Evolutionary conservation across 148 eudicot genomes (phyloP), one percentile per base, ranked within the genome.

Genomic region (Chenopodium formosanum): DNA sequence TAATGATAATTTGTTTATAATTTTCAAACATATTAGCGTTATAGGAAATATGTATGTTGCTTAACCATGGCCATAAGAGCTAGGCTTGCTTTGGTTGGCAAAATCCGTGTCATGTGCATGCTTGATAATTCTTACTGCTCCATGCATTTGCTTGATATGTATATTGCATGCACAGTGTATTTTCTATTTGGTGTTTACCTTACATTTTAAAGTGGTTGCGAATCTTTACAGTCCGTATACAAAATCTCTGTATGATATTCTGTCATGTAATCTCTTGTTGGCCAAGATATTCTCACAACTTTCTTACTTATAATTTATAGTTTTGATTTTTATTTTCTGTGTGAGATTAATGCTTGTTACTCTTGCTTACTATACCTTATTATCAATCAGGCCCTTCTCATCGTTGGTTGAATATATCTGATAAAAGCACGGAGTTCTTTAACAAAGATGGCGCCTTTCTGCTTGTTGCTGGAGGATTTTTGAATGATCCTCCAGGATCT

Each of bases 351-450:
- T 46, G 32, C 69, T 52, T 72, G 14, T 69, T 68, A 63, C 4
- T 19, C 53, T 48, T 16, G 74, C 70, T 44, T 47, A 77, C 63
- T 65, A 25, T n/a, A 31, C 4, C 71, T 64, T 74, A 77, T 80
- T 76, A 37, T 81, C 68, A 27, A 79, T 47, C 92, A 95, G 99
- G 99, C 63, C 91, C 94, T 80, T 78, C 72, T 73, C 94, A 92
- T 83, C 83, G 85, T 47, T 95, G 99, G 97, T 78, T 93, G 82
- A 95, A 95, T 85, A 88, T 80, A 81, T 29, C 71, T 80, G 86
- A 80, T 47, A 86, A 52, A 63, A 74, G 74, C 62, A 88, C 87
- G 78, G 83, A 88, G 63, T 72, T 83, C 68, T 56, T 68, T 17
- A 80, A 70, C 71, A 88, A 81, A 85, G 90, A 87, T 77, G 88